Conservation (phyloP, 2,329 filamentous ascomycete species). For the Diaporthe sp. region DNA sequence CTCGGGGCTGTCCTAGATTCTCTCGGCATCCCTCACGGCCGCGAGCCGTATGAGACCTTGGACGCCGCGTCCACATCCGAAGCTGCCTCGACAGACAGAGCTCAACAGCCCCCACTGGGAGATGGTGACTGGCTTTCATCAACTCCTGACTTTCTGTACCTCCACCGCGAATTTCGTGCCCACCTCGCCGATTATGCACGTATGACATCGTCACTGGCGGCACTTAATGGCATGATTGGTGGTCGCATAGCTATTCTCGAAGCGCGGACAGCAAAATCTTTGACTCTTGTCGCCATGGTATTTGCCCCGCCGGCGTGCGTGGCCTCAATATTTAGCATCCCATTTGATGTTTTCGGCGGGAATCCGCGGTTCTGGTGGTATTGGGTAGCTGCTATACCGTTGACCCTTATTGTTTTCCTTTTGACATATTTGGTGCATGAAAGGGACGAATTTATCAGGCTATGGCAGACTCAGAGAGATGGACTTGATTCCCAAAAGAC, state of each 20-base stretch:
- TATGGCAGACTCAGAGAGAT: not conserved
- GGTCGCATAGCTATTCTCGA: slow-evolving; percentile 35
- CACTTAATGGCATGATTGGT: slow-evolving; percentile 40
- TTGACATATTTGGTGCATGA: slow-evolving; percentile 34
- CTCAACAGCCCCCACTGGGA: no score
- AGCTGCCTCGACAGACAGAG: not conserved
- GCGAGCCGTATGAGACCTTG: slow-evolving; percentile 8
- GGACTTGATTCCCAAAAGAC: not conserved
- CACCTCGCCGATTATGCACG: slow-evolving; percentile 34
- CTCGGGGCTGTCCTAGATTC: slow-evolving; percentile 24
- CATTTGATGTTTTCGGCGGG: not conserved
- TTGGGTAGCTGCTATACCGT: slow-evolving; percentile 28
- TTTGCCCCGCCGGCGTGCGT: slow-evolving; percentile 32
- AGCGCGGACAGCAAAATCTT: slow-evolving; percentile 24
- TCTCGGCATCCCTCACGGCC: slow-evolving; percentile 19
- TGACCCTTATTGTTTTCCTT: slow-evolving; percentile 31
- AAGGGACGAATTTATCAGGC: slow-evolving; percentile 23
- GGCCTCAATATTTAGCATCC: slow-evolving; percentile 33
- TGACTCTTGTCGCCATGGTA: slow-evolving; percentile 27
- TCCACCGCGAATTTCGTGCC: slow-evolving; percentile 31
- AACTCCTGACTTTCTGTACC: slow-evolving; percentile 16
- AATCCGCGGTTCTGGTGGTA: slow-evolving; percentile 22
- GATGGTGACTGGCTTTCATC: slow-evolving; percentile 23
- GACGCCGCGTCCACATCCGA: not conserved
- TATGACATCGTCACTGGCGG: slow-evolving; percentile 41